A percentile compares a stretch with the other conserved stretches of the same genome.
phyloP scores from a whole-genome alignment of 1,284 basidiomycete genomes.

The Heterobasidion parviporum region DNA sequence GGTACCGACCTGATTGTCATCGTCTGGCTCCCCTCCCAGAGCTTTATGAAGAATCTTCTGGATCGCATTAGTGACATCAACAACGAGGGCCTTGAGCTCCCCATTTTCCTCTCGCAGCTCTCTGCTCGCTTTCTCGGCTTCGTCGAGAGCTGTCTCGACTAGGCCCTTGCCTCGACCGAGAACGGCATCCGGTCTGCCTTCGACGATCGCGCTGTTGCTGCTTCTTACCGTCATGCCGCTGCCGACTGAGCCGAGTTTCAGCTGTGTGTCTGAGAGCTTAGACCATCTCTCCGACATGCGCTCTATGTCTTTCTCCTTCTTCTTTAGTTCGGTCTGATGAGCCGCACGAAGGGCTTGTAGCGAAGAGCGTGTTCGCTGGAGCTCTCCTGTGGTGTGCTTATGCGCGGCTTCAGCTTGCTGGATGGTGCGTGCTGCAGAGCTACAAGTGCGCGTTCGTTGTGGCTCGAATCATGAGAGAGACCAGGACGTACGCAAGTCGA shows the following conservation, averaged over 20 bases:
- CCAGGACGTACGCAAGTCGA: constrained; percentile 47
- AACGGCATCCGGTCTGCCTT: constrained; percentile 33
- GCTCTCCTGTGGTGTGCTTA: constrained; percentile 58
- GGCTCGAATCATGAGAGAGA: not conserved
- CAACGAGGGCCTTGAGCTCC: constrained; percentile 57
- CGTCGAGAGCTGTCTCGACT: constrained; percentile 64
- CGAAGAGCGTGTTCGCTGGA: constrained; percentile 56
- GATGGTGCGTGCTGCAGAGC: constrained; percentile 44
- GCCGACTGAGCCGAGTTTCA: constrained; percentile 34
- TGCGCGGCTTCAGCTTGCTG: constrained; percentile 55
- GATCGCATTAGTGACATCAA: constrained; percentile 64
- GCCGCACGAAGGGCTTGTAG: constrained; percentile 59
- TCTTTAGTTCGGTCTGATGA: constrained; percentile 71
- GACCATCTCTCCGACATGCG: constrained; percentile 71
- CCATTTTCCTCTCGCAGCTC: constrained; percentile 67
- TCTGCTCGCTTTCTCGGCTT: constrained; percentile 63
- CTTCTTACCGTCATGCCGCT: constrained; percentile 42
- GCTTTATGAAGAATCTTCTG: constrained; percentile 41
- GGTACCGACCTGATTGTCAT: constrained; percentile 7
- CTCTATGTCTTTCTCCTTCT: constrained; percentile 75
- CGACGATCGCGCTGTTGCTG: constrained; percentile 43
- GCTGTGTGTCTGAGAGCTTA: constrained; percentile 61
- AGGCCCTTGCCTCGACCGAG: constrained; percentile 45
- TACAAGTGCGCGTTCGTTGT: constrained; percentile 18
- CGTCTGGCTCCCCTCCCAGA: constrained; percentile 7